Conservation (phyloP, 179 eudicot genomes). For the Carnegiea gigantea region DNA sequence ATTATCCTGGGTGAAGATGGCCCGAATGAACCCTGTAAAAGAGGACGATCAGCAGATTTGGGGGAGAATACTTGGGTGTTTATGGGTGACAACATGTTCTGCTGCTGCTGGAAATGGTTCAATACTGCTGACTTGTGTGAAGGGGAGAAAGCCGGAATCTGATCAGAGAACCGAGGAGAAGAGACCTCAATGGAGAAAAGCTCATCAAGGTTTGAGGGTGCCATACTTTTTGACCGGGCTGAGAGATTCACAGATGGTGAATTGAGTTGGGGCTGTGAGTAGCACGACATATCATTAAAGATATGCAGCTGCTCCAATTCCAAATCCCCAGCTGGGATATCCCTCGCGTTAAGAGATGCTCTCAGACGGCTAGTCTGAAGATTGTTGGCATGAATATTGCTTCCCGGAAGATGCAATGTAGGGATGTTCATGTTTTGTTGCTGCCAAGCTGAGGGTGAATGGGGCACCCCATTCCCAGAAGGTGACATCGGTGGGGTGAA, state of each 20-base stretch:
- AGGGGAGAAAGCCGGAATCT: conserved; percentile 36
- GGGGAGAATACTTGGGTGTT: conserved; percentile 38
- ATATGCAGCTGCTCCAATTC: conserved; percentile 40
- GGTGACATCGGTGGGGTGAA: conserved; percentile 50
- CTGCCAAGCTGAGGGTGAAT: conserved; percentile 45
- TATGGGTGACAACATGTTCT: conserved; percentile 44
- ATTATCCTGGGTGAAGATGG: conserved; percentile 18
- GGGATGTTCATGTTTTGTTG: conserved; percentile 42
- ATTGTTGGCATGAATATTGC: conserved; percentile 39
- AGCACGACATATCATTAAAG: conserved; percentile 33
- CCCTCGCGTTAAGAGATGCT: conserved; percentile 53
- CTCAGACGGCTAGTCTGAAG: conserved; percentile 48
- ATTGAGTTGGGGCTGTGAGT: conserved; percentile 30
- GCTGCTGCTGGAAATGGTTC: conserved; percentile 49
- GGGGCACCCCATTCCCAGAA: conserved; percentile 43
- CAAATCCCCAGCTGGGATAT: conserved; percentile 37
- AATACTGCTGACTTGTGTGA: conserved; percentile 39
- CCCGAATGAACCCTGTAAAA: conserved; percentile 36
- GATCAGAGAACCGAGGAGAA: conserved; percentile 38
- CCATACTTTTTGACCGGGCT: conserved; percentile 31
- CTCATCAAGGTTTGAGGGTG: conserved; percentile 44
- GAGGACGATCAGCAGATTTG: conserved; percentile 28
- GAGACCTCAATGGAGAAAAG: conserved; percentile 36
- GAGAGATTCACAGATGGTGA: conserved; percentile 29
- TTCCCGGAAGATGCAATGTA: conserved; percentile 48